Evolutionary conservation across 1,284 basidiomycete genomes (phyloP), one percentile per base, ranked within the genome.

Genomic region (Sporisorium iseilematis-ciliati): DNA sequence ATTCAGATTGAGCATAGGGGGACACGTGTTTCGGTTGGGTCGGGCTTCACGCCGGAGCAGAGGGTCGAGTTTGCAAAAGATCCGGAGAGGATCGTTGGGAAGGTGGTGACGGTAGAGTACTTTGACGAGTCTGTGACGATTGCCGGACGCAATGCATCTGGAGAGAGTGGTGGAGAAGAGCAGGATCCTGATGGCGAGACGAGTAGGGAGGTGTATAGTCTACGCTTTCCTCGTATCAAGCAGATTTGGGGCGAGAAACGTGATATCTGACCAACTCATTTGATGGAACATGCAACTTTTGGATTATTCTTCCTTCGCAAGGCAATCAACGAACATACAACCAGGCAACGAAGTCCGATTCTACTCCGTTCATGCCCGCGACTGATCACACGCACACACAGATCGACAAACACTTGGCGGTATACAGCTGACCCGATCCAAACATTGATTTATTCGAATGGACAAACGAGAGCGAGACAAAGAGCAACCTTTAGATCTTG

Each of bases 401-500:
- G 14, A 46, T 31, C 21, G 26, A 38, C 50, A 38, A 16, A 38
- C 35, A 38, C 35, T 38, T 48, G 54, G 58, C 68, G 68, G 68
- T 71, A 71, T 71, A 71, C 50, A 71, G 48, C 57, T 21, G 43
- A 52, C 55, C 53, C 53, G 48, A 48, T 64, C 21, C 35, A 26
- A 41, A 23, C 46, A 38, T n/a, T n/a, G 35, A 38, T 31, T 20
- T 20, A 43, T 31, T 48, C 25, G 18, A 12, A 42, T 40, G 26
- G 14, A 38, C 7, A 31, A 21, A 29, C n/a, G n/a, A 26, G 25
- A 35, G 40, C 29, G 20, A 23, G 23, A 26, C 16, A 29, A 18
- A 38, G 49, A 46, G n/a, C 49, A 38, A 38, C n/a, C n/a, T 63
- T 83, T 78, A 84, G 77, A 84, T 79, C 78, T 84, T 84, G 69